These are phyloP conservation scores for Ailanthus altissimus DNA, from an alignment of 345 rosid genomes.

Conservation along the genomic window DNA sequence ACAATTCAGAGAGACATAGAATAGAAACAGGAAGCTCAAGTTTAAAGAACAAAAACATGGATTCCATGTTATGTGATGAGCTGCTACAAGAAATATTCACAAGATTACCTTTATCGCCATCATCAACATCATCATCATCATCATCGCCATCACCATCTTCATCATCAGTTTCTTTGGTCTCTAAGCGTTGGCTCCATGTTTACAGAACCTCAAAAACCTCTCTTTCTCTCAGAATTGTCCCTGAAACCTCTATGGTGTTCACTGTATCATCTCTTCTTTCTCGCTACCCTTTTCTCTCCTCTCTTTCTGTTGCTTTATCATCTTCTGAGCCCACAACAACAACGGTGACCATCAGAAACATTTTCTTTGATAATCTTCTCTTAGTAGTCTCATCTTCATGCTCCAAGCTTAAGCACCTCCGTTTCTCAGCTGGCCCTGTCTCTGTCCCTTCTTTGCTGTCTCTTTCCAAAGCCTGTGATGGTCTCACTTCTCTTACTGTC, in stretches of 20 bases:
- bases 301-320: constrained; percentile 44
- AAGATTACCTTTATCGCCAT: no score
- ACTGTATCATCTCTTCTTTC: constrained; percentile 55
- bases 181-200: constrained; percentile 89
- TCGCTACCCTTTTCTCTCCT: constrained; percentile 59
- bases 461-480: constrained; percentile 45
- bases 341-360: constrained; percentile 1
- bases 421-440: constrained; percentile 59
- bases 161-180: constrained; percentile 61
- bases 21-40: not conserved
- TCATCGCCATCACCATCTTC: constrained; percentile 39
- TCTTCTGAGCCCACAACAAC: constrained; percentile 15
- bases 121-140: no score
- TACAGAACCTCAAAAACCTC: constrained; percentile 66
- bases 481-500: constrained; percentile 59
- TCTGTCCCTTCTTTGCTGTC: constrained; percentile 46
- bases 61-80: constrained; percentile 63
- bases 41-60: constrained; percentile 37
- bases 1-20: not conserved
- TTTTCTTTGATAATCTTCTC: constrained; percentile 39
- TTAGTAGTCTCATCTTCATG: constrained; percentile 48
- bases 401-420: constrained; percentile 48
- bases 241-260: constrained; percentile 35
- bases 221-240: constrained; percentile 57
- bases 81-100: constrained; percentile 72